Evolutionary conservation across 257 asterid species (phyloP), one percentile per base, ranked within the genome.

Genomic region (Perilla frutescens): DNA sequence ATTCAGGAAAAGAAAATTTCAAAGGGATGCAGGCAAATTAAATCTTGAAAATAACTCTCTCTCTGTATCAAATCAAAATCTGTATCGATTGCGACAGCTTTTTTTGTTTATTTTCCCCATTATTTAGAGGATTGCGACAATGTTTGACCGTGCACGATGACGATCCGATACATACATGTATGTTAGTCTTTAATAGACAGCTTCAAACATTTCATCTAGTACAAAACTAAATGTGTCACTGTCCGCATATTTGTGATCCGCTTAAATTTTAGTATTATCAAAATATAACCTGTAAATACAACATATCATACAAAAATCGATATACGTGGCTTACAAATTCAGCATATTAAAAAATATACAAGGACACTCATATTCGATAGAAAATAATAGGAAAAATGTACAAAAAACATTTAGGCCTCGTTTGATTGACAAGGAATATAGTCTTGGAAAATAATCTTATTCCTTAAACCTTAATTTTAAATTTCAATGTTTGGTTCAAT

Each of bases 101-200:
- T 65, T 1, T 44, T 63, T 5, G 4, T 61, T 3, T 7, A 1
- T n/a, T 1, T 34, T 34, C 37, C 37, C 37, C 1, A 34, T 34
- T 34, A 0, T 9, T 0, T n/a, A 37, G 43, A 37, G 7, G 53
- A 20, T 41, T 10, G 48, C 45, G 31, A 67, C 75, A 49, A 49
- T 36, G 70, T 76, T 75, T 75, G 63, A 75, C 68, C 62, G 48
- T 65, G 51, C 67, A 34, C 54, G 40, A 45, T 32, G 5, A 20
- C 3, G 37, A 26, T 55, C 34, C 61, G 29, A 43, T 36, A 45
- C 26, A 20, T 20, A 20, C 26, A 20, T 20, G 26, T 60, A 60
- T 58, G 49, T 48, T 51, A 31, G 59, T 49, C 31, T 49, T 34
- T 2, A 49, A 13, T 43, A 11, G 47, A 70, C 45, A 9, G 13